phyloP scores from a whole-genome alignment of 352 stramenopile genomes.

The Globisporangium apiculatum region DNA sequence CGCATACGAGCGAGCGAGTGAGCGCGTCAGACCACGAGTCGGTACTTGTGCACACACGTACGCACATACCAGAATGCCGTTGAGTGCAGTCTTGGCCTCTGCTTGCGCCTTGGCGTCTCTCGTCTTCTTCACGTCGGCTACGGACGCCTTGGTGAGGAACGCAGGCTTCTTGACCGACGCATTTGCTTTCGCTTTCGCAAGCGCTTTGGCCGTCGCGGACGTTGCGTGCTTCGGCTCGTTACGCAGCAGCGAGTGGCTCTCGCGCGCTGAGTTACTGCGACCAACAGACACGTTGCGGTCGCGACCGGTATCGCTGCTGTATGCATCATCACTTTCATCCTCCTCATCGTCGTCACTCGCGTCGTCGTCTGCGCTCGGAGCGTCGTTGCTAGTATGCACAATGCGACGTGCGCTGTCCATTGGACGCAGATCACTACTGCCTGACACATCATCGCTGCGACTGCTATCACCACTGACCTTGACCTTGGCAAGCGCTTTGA shows the following conservation, averaged over 20 bases:
- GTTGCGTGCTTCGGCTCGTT: conserved; percentile 12
- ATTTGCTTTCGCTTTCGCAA: conserved; percentile 10
- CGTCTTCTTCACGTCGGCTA: conserved; percentile 15
- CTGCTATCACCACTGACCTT: background rate
- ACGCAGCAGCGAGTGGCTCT: conserved; percentile 33
- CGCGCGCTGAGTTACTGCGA: background rate
- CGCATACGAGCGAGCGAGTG: background rate
- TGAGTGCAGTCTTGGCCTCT: conserved; percentile 49
- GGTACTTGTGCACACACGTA: too few relatives aligned
- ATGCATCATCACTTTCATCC: background rate
- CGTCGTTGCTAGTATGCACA: background rate
- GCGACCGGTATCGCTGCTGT: background rate
- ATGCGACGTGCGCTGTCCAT: background rate
- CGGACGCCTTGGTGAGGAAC: conserved; percentile 20
- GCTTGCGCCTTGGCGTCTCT: conserved; percentile 43
- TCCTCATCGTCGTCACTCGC: background rate
- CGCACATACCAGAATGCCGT: conserved; percentile 36
- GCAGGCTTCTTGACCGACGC: conserved; percentile 13
- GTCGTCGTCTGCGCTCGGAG: background rate
- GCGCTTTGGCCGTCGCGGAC: background rate
- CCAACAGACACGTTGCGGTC: too few relatives aligned
- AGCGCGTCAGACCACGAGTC: background rate
- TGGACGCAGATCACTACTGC: background rate
- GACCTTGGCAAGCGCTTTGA: conserved; percentile 25
- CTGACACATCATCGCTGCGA: background rate